A percentile compares a stretch with the other conserved stretches of the same genome.
Evolutionary conservation across 1,139 yeast genomes (phyloP).

Genomic region (Sugiyamaella pinicola): DNA sequence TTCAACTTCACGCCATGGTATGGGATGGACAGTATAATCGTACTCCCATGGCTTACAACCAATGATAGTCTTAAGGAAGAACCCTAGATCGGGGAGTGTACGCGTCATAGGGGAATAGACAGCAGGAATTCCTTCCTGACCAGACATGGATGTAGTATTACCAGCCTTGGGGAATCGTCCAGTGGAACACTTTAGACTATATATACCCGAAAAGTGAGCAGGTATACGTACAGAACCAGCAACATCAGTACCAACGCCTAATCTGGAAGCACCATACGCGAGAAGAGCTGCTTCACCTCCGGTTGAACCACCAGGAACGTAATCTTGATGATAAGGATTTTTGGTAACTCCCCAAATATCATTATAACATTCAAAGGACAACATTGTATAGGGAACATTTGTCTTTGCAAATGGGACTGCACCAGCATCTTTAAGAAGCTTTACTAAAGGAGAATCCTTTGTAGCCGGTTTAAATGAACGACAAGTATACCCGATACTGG

Average conservation of each 20-base stretch:
- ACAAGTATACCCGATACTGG: slow-evolving; percentile 54
- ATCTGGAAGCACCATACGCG: slow-evolving; percentile 49
- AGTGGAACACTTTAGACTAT: slow-evolving; percentile 51
- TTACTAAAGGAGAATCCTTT: slow-evolving; percentile 44
- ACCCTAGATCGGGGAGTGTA: slow-evolving; percentile 63
- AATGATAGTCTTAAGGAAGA: slow-evolving; percentile 58
- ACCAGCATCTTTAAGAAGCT: slow-evolving; percentile 47
- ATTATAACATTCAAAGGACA: slow-evolving; percentile 50
- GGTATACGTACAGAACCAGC: slow-evolving; percentile 61
- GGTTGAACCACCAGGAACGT: slow-evolving; percentile 53
- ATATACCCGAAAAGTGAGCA: slow-evolving; percentile 52
- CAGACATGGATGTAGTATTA: slow-evolving; percentile 55
- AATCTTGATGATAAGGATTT: slow-evolving; percentile 47
- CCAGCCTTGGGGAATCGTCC: slow-evolving; percentile 54
- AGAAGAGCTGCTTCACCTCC: slow-evolving; percentile 56
- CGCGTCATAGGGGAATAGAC: slow-evolving; percentile 62
- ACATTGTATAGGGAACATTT: slow-evolving; percentile 52
- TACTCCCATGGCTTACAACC: slow-evolving; percentile 66
- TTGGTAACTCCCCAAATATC: slow-evolving; percentile 50
- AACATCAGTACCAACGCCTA: slow-evolving; percentile 61
- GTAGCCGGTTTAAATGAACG: slow-evolving; percentile 43
- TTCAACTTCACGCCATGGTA: slow-evolving; percentile 61
- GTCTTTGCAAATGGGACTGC: slow-evolving; percentile 54
- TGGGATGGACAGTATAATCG: slow-evolving; percentile 57
- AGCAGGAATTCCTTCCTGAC: slow-evolving; percentile 58